Evolutionary conservation across 768 basidiomycete genomes (phyloP), one percentile per base, ranked within the genome.

Genomic region (Cystofilobasidium bisporidii): DNA sequence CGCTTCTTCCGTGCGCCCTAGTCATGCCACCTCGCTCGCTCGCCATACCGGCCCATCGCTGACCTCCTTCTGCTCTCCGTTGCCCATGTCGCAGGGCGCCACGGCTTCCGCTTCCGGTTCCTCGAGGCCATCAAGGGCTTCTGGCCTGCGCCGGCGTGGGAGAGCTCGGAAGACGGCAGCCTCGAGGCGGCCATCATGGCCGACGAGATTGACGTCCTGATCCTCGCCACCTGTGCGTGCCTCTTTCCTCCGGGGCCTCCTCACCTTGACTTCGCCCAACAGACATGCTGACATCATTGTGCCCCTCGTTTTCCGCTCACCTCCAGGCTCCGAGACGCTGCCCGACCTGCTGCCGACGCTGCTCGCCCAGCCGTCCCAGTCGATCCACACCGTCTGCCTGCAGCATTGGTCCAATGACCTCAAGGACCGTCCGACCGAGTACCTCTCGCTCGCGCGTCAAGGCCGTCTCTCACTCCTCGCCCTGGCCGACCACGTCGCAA

Each of bases 211-310:
- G 48, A 50, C 48, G 22, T 50, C 6, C 22, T 50, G 6, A 28
- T 50, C 48, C 48, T 50, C 22, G 11, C 48, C 20, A 50, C 48
- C 48, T 50, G 48, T 50, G 48, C 48, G 48, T 15, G n/a, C 48
- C 26, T 28, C 22, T 20, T 15, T 50, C 48, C 48, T 50, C 3
- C 41, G 18, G 15, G 18, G 15, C 41, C 14, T 20, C 3, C 8
- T 43, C n/a, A n/a, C n/a, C n/a, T n/a, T n/a, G n/a, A n/a, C n/a
- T n/a, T n/a, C n/a, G n/a, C n/a, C n/a, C n/a, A n/a, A n/a, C n/a
- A n/a, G n/a, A n/a, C n/a, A n/a, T 43, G 15, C 41, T 14, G 36
- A 36, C 12, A 6, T 47, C 17, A n/a, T 47, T 6, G 45, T 24
- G 9, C 20, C 15, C 18, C n/a, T 18, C 5, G 17, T 24, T 47